Percentiles rank a stretch among this genome's conserved stretches.
These are phyloP conservation scores for Sambucus nigra DNA, from an alignment of 129 eudicot species.

Conservation along the genomic window DNA sequence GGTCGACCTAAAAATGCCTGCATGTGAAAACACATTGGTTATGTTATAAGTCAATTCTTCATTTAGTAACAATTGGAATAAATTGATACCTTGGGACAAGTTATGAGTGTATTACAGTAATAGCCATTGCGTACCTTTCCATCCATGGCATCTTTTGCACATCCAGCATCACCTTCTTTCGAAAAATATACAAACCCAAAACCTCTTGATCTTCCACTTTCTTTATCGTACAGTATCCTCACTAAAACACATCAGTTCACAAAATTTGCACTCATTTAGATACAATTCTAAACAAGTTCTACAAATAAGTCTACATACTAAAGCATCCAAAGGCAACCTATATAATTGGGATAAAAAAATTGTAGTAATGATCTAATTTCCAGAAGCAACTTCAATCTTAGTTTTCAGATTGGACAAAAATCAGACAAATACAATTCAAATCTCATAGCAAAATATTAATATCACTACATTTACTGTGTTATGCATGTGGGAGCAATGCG, in stretches of 20 bases:
- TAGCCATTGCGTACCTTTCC: constrained; percentile 40
- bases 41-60: background rate
- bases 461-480: too few relatives aligned
- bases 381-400: too few relatives aligned
- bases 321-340: too few relatives aligned
- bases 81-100: background rate
- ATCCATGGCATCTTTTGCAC: constrained; percentile 81
- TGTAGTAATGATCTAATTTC: too few relatives aligned
- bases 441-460: too few relatives aligned
- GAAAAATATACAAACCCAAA: constrained; percentile 66
- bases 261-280: background rate
- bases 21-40: constrained; percentile 4
- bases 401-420: too few relatives aligned
- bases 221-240: constrained; percentile 69
- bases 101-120: background rate
- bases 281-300: background rate
- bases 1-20: constrained; percentile 70
- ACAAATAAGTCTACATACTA: too few relatives aligned
- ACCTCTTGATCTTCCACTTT: constrained; percentile 72
- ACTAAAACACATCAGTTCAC: constrained; percentile 21
- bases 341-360: too few relatives aligned
- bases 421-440: too few relatives aligned
- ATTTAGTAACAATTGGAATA: background rate
- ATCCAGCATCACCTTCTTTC: constrained; percentile 48
- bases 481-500: too few relatives aligned